Evolutionary conservation across 2,329 filamentous ascomycete genomes (phyloP).

Genomic region (Graphilbum fragrans): DNA sequence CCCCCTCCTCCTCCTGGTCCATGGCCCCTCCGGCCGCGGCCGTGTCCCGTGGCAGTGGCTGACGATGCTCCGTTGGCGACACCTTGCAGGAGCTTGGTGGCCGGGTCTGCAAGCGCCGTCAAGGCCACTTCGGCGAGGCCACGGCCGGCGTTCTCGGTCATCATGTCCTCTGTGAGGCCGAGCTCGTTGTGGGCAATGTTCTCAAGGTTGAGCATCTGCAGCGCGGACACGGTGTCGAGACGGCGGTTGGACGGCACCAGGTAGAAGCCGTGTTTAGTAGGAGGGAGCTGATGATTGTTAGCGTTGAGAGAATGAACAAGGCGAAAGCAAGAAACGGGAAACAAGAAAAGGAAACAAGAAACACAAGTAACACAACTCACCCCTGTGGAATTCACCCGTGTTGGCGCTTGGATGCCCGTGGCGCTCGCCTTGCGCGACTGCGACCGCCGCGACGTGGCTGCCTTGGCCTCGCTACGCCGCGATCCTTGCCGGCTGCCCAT

Average conservation of each 20-base stretch:
- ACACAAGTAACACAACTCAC: neutral
- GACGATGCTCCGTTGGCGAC: constrained; percentile 17
- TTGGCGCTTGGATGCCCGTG: constrained; percentile 26
- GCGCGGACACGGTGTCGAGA: constrained; percentile 52
- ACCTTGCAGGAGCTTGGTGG: constrained; percentile 40
- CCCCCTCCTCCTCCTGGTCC: too few species aligned
- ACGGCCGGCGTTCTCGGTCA: constrained; percentile 82
- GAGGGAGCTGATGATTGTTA: constrained; percentile 10
- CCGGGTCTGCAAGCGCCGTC: constrained; percentile 51
- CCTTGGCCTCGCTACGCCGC: constrained; percentile 41
- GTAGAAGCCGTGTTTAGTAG: constrained; percentile 31
- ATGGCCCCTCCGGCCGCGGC: neutral
- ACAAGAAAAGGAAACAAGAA: constrained; percentile 1
- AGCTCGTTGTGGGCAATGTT: constrained; percentile 81
- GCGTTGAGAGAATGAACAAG: neutral
- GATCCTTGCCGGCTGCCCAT: constrained; percentile 36
- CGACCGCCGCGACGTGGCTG: constrained; percentile 32
- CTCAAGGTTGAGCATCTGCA: constrained; percentile 87
- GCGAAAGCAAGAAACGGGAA: too few species aligned
- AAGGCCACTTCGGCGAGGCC: constrained; percentile 79
- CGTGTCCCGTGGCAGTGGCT: neutral
- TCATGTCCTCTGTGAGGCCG: constrained; percentile 76
- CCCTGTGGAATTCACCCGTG: constrained; percentile 31
- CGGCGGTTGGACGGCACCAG: constrained; percentile 41
- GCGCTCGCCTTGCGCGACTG: constrained; percentile 46